Percentiles rank a stretch among this genome's conserved stretches.
Evolutionary conservation across 176 grass and related monocot genomes (phyloP).

Genomic region (Echinochloa phyllopogon): DNA sequence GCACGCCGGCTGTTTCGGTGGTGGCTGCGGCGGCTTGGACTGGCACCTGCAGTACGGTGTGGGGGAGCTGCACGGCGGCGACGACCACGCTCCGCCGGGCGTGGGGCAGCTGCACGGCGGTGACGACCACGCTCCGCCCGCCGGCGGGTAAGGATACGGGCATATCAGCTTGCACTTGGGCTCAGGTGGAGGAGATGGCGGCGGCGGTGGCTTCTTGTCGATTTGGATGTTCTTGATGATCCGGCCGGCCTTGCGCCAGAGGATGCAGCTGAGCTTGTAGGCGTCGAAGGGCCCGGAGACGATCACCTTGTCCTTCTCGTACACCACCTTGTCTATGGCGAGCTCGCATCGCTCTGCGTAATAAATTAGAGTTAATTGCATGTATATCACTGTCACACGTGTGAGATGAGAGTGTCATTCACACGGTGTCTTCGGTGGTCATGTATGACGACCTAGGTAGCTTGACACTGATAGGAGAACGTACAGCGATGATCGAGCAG

Average conservation of each 20-base stretch:
- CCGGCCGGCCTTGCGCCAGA: conserved; percentile 64
- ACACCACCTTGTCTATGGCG: conserved; percentile 54
- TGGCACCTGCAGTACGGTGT: neutral
- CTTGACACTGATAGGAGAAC: no score
- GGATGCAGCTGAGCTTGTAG: conserved; percentile 45
- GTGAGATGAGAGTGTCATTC: no score
- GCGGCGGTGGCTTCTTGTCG: neutral
- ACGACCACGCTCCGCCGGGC: neutral
- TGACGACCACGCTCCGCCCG: neutral
- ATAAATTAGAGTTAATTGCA: neutral
- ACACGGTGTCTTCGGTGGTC: no score
- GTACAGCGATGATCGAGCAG: no score
- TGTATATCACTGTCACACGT: no score
- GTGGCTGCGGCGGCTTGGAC: neutral
- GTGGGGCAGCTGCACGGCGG: no score
- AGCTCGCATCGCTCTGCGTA: conserved; percentile 41
- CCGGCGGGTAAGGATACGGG: neutral
- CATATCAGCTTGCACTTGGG: conserved; percentile 2
- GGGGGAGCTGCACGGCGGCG: no score
- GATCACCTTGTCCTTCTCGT: conserved; percentile 60
- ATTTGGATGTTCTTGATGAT: conserved; percentile 44
- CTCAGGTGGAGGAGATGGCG: neutral
- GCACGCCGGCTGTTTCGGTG: neutral
- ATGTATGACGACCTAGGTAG: no score
- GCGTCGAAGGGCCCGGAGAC: conserved; percentile 64